Percentiles rank a stretch among this genome's conserved stretches.
Evolutionary conservation across 331 rosid species (phyloP).

Genomic region (Malus hybrid): DNA sequence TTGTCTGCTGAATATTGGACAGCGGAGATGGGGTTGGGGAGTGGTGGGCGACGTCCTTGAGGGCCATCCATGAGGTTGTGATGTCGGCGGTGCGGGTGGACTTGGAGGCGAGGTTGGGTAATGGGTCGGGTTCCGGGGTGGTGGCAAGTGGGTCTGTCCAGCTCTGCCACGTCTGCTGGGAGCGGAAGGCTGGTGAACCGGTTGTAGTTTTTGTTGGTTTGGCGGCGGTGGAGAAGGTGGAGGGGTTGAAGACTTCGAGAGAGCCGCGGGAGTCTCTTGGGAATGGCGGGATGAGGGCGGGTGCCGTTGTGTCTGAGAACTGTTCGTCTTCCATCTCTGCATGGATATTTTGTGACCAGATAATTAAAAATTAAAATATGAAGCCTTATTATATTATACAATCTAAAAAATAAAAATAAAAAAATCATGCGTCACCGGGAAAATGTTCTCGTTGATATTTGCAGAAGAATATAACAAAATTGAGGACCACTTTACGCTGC

Average conservation of each 20-base stretch:
- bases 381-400: background rate
- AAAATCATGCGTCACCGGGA: too few relatives aligned
- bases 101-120: conserved; percentile 10
- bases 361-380: background rate
- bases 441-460: too few relatives aligned
- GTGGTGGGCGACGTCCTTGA: conserved; percentile 34
- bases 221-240: conserved; percentile 24
- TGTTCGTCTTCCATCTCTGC: conserved; percentile 51
- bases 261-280: conserved; percentile 82
- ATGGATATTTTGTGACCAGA: background rate
- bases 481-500: too few relatives aligned
- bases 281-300: conserved; percentile 32
- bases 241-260: conserved; percentile 84
- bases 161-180: conserved; percentile 38
- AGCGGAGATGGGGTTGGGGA: conserved; percentile 13
- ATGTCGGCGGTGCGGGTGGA: conserved; percentile 27
- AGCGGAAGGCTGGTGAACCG: conserved; percentile 9
- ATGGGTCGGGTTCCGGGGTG: conserved; percentile 10
- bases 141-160: conserved; percentile 39
- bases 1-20: background rate
- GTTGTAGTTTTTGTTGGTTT: conserved; percentile 16
- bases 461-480: too few relatives aligned
- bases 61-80: conserved; percentile 88
- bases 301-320: conserved; percentile 21
- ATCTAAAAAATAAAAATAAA: background rate